These are phyloP conservation scores for Syzygium grande DNA, from an alignment of 345 rosid genomes.

Conservation along the genomic window DNA sequence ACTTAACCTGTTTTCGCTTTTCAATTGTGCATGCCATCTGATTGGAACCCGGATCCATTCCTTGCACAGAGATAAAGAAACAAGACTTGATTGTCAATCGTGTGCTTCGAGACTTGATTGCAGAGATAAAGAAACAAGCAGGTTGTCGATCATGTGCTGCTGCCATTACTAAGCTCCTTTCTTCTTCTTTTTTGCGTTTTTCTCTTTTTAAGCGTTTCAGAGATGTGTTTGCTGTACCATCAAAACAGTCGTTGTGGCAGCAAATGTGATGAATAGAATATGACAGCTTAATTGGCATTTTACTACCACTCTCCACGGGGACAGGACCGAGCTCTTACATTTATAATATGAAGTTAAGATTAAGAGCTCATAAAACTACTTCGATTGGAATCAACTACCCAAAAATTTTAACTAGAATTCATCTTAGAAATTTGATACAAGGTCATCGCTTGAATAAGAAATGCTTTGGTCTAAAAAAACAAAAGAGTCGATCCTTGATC, in stretches of 20 bases:
- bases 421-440: neutral
- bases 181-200: neutral
- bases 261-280: neutral
- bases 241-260: neutral
- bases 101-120: neutral
- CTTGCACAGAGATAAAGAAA: neutral
- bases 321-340: neutral
- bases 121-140: neutral
- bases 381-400: neutral
- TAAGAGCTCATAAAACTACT: neutral
- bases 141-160: neutral
- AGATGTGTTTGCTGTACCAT: neutral
- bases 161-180: neutral
- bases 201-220: neutral
- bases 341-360: no score
- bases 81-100: neutral
- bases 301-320: neutral
- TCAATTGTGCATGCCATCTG: neutral
- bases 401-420: neutral
- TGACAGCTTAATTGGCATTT: neutral
- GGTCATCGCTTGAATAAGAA: neutral
- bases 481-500: neutral
- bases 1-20: neutral
- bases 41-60: neutral
- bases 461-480: neutral